These are phyloP conservation scores for Trametes pubescens DNA, from an alignment of 1,284 basidiomycete genomes.

Conservation along the genomic window DNA sequence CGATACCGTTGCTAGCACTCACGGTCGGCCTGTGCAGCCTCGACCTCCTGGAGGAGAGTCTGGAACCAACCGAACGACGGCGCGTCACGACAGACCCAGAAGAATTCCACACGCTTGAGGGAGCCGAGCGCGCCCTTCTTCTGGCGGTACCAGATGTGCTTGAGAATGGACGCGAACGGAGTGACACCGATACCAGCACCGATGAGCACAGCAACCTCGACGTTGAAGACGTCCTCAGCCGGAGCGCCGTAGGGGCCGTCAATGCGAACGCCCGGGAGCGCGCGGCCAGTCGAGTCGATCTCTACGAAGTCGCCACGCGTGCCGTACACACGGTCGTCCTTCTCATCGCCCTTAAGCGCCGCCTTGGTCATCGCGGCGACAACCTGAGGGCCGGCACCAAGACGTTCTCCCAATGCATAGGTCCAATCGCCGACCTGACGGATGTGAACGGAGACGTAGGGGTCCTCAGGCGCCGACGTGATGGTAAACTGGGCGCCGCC, in stretches of 20 bases:
- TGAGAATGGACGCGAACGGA: slow-evolving; percentile 90
- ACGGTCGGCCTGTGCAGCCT: slow-evolving; percentile 86
- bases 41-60: slow-evolving; percentile 82
- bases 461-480: slow-evolving; percentile 91
- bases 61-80: slow-evolving; percentile 97
- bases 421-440: slow-evolving; percentile 94
- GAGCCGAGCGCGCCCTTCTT: slow-evolving; percentile 77
- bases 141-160: slow-evolving; percentile 93
- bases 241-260: slow-evolving; percentile 92
- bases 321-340: slow-evolving; percentile 51
- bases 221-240: slow-evolving; percentile 88
- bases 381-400: slow-evolving; percentile 81
- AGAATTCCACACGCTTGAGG: slow-evolving; percentile 87
- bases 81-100: slow-evolving; percentile 90
- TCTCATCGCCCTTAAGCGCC: slow-evolving; percentile 79
- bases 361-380: slow-evolving; percentile 77
- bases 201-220: slow-evolving; percentile 85
- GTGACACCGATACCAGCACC: slow-evolving; percentile 93
- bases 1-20: slow-evolving; percentile 44
- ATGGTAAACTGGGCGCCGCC: slow-evolving; percentile 77
- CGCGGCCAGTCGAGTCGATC: slow-evolving; percentile 61
- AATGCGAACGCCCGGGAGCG: slow-evolving; percentile 79
- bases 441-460: slow-evolving; percentile 89
- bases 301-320: slow-evolving; percentile 83
- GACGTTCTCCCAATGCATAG: slow-evolving; percentile 77